Base-by-base conservation (phyloP, 2,329 filamentous ascomycete genomes). In the Fusarium mundagurra region DNA sequence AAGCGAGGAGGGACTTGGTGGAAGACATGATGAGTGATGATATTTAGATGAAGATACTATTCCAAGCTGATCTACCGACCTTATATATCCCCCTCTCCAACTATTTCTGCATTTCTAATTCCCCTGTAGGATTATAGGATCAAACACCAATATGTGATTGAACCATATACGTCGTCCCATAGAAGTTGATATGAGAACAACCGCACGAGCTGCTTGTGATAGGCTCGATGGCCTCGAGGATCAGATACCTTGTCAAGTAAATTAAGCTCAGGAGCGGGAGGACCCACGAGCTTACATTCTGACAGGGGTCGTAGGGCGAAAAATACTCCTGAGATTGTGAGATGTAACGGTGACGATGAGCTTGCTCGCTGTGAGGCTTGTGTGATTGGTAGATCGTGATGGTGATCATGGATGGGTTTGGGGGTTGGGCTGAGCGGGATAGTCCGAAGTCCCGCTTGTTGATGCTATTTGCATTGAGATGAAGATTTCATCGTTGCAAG, bases 1-100 rank as follows among this genome's bases (percentile, higher is more conserved):
- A 76, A 8, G 69, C 34, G 53, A 78, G 29, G 41, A 78, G n/a
- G 27, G 61, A 57, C 54, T 68, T 79, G 20, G 67, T 62, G 36
- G 69, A 71, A 45, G 62, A 61, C 76, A 79, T 79, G 69, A 67
- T 73, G 68, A 58, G 36, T 33, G 36, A 31, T 54, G 29, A 17
- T 43, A 22, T 27, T 31, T n/a, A 7, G 41, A 44, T 51, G 24
- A 20, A 36, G 27, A 53, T 29, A n/a, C n/a, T 54, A 27, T 48
- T 44, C 14, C 9, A 24, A 45, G 54, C 39, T 39, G 61, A 55
- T 57, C 48, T 34, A 9, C 22, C 22, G 5, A 36, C 55, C 44
- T 61, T 67, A 65, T 66, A 71, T 60, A 41, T 61, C 41, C n/a
- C 12, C 17, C 33, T 17, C 8, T 14, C 12, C 20, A 43, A 24